These are phyloP conservation scores for Abrus precatorius DNA, from an alignment of 306 rosid genomes.

Conservation along the genomic window DNA sequence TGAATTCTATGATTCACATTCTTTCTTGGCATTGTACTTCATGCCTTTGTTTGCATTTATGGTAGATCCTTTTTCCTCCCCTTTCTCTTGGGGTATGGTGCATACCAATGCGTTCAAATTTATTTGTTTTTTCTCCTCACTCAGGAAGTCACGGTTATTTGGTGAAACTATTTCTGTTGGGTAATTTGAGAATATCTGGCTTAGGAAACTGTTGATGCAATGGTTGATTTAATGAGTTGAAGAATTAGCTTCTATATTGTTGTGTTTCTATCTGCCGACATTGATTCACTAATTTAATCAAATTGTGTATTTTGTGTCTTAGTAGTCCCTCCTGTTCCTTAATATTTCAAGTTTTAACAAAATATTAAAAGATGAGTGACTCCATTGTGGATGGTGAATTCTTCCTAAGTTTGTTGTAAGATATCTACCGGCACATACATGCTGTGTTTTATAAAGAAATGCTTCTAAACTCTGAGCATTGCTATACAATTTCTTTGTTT, in stretches of 20 bases:
- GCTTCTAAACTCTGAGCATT: neutral
- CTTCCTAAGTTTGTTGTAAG: slow-evolving; percentile 8
- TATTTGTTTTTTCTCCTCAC: neutral
- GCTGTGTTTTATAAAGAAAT: neutral
- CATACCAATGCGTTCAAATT: neutral
- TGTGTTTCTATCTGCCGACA: slow-evolving; percentile 13
- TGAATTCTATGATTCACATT: neutral
- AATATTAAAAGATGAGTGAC: neutral
- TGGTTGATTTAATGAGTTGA: slow-evolving; percentile 23
- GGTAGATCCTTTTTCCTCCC: neutral
- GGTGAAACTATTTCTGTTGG: slow-evolving; percentile 3
- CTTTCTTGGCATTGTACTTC: neutral
- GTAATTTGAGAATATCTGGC: slow-evolving; percentile 6
- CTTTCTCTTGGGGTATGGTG: neutral
- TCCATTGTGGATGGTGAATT: neutral
- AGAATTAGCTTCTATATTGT: slow-evolving; percentile 21
- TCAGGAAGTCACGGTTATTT: slow-evolving; percentile 4
- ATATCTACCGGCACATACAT: neutral
- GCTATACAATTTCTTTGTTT: neutral
- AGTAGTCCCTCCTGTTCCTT: neutral
- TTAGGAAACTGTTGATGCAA: slow-evolving; percentile 34
- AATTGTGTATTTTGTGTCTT: neutral
- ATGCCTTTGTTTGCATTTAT: neutral
- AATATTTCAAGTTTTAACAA: slow-evolving; percentile 10
- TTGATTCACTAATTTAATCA: slow-evolving; percentile 4